These are phyloP conservation scores for Stagonosporopsis tanaceti DNA, from an alignment of 2,329 filamentous ascomycete species.

Conservation along the genomic window DNA sequence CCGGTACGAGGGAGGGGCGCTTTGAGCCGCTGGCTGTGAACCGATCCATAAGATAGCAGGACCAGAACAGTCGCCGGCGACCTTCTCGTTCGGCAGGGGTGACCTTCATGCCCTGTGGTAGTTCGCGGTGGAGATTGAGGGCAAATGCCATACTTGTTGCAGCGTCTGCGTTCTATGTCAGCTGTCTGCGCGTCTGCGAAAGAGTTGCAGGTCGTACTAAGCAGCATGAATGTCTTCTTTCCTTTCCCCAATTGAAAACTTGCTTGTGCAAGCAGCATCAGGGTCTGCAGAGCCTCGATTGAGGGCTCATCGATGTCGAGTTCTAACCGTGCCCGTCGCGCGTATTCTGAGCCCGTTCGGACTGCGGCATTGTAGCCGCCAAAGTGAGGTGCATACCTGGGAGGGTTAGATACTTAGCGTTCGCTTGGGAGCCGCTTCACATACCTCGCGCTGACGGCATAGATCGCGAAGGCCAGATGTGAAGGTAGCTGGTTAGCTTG, in stretches of 20 bases:
- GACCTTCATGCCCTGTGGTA: conserved; percentile 68
- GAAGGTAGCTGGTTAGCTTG: conserved; percentile 70
- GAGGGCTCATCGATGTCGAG: conserved; percentile 83
- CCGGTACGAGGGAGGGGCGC: conserved; percentile 79
- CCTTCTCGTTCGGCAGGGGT: conserved; percentile 76
- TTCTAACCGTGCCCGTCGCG: conserved; percentile 71
- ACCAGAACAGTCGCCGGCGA: conserved; percentile 84
- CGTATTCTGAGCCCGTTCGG: conserved; percentile 75
- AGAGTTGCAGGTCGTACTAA: conserved; percentile 63
- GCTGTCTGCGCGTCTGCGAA: neutral
- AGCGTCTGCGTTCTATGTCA: conserved; percentile 62
- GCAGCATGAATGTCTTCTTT: conserved; percentile 86
- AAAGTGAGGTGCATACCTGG: conserved; percentile 73
- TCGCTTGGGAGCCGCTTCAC: conserved; percentile 12
- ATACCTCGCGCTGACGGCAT: conserved; percentile 57
- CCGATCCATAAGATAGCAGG: conserved; percentile 86
- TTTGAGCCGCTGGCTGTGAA: conserved; percentile 83
- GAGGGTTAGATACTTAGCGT: conserved; percentile 47
- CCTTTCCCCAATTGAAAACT: conserved; percentile 80
- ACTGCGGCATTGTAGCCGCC: conserved; percentile 73
- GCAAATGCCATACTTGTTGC: conserved; percentile 85
- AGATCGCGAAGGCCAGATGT: conserved; percentile 62
- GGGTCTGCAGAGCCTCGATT: conserved; percentile 77
- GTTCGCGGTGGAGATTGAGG: conserved; percentile 80
- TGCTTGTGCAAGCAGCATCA: conserved; percentile 77